Conservation (phyloP, 106 monocot species). For the Dioscorea dumetorum region DNA sequence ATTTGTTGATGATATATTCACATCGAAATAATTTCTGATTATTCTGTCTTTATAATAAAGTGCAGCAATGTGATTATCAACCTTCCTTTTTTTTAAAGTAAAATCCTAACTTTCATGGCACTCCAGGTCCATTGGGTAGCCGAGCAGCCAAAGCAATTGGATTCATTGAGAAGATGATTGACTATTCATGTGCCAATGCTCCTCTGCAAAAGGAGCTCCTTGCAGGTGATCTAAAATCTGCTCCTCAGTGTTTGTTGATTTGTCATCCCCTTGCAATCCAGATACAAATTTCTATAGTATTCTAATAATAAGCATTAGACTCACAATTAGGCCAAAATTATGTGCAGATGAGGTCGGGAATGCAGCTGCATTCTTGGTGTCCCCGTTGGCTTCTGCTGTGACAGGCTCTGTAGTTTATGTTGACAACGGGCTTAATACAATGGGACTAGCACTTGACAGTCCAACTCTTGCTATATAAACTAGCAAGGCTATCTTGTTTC, state of each 20-base stretch:
- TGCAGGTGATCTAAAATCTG: slow-evolving; percentile 19
- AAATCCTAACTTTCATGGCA: neutral
- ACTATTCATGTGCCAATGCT: slow-evolving; percentile 39
- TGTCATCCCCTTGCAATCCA: neutral
- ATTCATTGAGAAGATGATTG: slow-evolving; percentile 48
- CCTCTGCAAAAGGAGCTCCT: slow-evolving; percentile 41
- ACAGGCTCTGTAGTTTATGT: slow-evolving; percentile 67
- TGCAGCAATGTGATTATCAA: neutral
- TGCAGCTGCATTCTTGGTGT: slow-evolving; percentile 61
- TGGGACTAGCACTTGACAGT: slow-evolving; percentile 60
- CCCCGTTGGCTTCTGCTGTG: slow-evolving; percentile 57
- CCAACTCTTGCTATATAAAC: slow-evolving; percentile 20
- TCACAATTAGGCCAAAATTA: neutral
- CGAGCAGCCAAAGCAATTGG: slow-evolving; percentile 53
- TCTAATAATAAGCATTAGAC: neutral
- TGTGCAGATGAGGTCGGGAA: slow-evolving; percentile 60
- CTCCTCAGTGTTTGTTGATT: too few relatives aligned
- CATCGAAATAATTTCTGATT: too few relatives aligned
- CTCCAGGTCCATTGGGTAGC: slow-evolving; percentile 43
- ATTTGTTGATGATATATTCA: too few relatives aligned
- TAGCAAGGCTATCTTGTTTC: neutral
- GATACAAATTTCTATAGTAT: neutral
- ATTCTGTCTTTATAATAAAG: too few relatives aligned
- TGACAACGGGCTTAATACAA: slow-evolving; percentile 58
- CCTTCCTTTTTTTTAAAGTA: neutral